Percentiles rank a stretch among this genome's conserved stretches.
Evolutionary conservation across 768 basidiomycete genomes (phyloP).

Genomic region (Polyporus arcularius): DNA sequence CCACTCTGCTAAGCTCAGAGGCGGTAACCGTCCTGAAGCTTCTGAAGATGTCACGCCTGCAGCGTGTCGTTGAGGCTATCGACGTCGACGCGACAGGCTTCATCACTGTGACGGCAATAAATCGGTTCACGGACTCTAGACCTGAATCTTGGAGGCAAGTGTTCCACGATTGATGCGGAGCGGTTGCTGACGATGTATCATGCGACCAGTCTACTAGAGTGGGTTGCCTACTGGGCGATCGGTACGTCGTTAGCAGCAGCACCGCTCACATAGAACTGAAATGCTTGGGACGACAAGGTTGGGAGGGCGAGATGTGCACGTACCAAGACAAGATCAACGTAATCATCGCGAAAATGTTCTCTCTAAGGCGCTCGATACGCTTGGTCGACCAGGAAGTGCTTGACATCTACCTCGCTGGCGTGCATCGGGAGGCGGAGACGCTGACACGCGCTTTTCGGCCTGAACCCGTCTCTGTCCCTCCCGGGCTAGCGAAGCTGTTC

Average conservation of each 20-base stretch:
- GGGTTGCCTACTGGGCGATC: too few species aligned
- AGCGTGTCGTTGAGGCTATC: slow-evolving; percentile 36
- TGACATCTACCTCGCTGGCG: slow-evolving; percentile 27
- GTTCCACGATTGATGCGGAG: not conserved
- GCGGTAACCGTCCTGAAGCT: slow-evolving; percentile 28
- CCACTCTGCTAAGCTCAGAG: not conserved
- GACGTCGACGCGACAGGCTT: slow-evolving; percentile 41
- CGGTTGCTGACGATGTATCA: not conserved
- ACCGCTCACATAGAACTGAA: too few species aligned
- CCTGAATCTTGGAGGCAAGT: slow-evolving; percentile 34
- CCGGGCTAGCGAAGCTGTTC: too few species aligned
- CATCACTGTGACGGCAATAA: slow-evolving; percentile 34
- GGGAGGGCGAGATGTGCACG: not conserved
- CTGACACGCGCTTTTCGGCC: slow-evolving; percentile 6
- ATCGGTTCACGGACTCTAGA: slow-evolving; percentile 29
- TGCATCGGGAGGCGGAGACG: not conserved
- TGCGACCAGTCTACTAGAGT: too few species aligned
- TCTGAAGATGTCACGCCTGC: slow-evolving; percentile 33
- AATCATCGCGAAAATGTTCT: slow-evolving; percentile 10
- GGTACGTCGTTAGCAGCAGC: too few species aligned
- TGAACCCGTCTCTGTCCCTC: too few species aligned
- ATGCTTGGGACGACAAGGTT: too few species aligned
- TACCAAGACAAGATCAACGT: slow-evolving; percentile 11
- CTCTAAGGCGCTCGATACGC: not conserved
- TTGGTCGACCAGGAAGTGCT: slow-evolving; percentile 23